phyloP scores from a whole-genome alignment of 163 green algal species.

The Picocystis sp. region DNA sequence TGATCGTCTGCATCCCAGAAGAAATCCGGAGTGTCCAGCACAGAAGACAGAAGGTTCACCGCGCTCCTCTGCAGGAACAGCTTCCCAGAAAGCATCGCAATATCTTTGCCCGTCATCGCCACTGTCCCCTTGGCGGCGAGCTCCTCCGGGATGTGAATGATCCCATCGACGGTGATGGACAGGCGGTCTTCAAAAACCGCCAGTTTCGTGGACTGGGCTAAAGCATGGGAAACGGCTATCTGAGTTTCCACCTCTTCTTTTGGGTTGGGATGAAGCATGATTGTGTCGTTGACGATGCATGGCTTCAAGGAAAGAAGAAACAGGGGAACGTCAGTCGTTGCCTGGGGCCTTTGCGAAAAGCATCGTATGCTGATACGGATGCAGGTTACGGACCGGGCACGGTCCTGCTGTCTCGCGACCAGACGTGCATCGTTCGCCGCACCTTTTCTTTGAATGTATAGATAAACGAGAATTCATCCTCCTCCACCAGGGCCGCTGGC shows the following conservation, averaged over 20 bases:
- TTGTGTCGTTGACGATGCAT: conserved; percentile 5
- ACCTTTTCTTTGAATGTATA: too few relatives aligned
- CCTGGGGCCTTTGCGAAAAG: too few relatives aligned
- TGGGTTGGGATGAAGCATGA: conserved; percentile 3
- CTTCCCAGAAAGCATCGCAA: conserved; percentile 1
- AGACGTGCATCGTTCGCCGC: too few relatives aligned
- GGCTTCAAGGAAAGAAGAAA: neutral
- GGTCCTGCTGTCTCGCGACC: too few relatives aligned
- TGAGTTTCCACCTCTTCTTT: neutral
- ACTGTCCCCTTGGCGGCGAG: conserved; percentile 1
- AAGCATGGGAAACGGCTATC: neutral
- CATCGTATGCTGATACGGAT: too few relatives aligned
- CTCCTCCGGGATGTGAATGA: conserved; percentile 1
- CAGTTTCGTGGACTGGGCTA: conserved; percentile 4
- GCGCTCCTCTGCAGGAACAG: conserved; percentile 3
- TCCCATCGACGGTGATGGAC: neutral
- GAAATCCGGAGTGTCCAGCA: conserved; percentile 6
- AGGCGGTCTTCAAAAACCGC: conserved; percentile 1
- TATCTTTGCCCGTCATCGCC: neutral
- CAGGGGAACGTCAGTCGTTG: neutral
- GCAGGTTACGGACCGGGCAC: too few relatives aligned
- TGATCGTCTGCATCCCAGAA: conserved; percentile 5
- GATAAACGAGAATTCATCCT: conserved; percentile 2
- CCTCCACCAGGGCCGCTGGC: neutral
- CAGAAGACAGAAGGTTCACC: conserved; percentile 3